A percentile compares a stretch with the other conserved stretches of the same genome.
These are phyloP conservation scores for Hypoxylon sp. DNA, from an alignment of 2,329 filamentous ascomycete genomes.

Conservation along the genomic window DNA sequence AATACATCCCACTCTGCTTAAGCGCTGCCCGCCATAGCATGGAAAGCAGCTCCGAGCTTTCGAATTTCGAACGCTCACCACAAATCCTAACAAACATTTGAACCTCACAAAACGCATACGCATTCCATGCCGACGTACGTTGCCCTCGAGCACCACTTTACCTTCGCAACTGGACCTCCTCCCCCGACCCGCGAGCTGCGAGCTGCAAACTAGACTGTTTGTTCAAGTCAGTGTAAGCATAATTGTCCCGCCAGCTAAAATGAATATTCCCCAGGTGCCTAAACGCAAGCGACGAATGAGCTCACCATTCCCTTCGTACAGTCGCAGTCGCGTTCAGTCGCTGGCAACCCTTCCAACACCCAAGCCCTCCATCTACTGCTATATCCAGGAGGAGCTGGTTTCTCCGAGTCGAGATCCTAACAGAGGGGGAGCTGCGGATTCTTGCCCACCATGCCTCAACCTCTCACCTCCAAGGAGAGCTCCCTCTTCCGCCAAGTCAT, in stretches of 20 bases:
- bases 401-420: conserved; percentile 4
- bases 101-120: background rate
- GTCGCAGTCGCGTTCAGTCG: conserved; percentile 6
- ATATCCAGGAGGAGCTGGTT: background rate
- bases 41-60: conserved; percentile 28
- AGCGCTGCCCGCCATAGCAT: conserved; percentile 13
- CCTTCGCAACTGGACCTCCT: background rate
- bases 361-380: background rate
- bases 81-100: background rate
- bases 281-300: conserved; percentile 1
- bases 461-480: conserved; percentile 84
- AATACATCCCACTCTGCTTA: conserved; percentile 27
- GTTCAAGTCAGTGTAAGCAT: background rate
- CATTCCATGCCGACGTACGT: conserved; percentile 1
- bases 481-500: conserved; percentile 95
- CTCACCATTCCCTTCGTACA: too few species aligned
- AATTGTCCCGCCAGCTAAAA: conserved; percentile 1
- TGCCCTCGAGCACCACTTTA: background rate
- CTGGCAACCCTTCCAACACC: background rate
- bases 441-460: conserved; percentile 68
- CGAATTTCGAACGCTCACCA: background rate
- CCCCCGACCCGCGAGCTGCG: background rate
- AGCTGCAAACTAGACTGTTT: background rate
- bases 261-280: background rate
- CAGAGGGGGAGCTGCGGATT: conserved; percentile 24